These are phyloP conservation scores for Neoboletus subvelutipes DNA, from an alignment of 768 basidiomycete genomes.

Conservation along the genomic window DNA sequence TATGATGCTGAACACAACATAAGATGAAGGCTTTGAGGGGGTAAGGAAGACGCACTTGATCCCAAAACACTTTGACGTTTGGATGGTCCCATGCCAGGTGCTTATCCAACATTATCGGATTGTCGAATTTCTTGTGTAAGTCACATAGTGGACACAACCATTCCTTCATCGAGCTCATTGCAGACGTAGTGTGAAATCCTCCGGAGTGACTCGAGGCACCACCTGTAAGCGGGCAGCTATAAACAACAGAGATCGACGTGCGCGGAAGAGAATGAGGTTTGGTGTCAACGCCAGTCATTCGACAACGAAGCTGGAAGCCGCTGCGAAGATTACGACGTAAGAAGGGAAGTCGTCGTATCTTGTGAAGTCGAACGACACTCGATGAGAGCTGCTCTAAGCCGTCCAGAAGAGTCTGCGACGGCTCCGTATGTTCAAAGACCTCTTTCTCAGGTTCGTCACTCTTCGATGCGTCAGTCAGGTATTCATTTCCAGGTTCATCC, in stretches of 20 bases:
- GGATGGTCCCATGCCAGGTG: constrained; percentile 53
- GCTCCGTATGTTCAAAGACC: constrained; percentile 10
- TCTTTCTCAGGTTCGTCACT: constrained; percentile 7
- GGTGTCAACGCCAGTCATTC: constrained; percentile 35
- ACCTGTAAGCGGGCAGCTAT: constrained; percentile 13
- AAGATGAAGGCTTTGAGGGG: not conserved
- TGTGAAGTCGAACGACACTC: constrained; percentile 37
- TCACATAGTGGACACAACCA: constrained; percentile 60
- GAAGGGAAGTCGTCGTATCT: constrained; percentile 50
- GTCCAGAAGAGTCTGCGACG: constrained; percentile 36
- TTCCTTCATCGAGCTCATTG: constrained; percentile 29
- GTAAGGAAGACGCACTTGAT: constrained; percentile 21
- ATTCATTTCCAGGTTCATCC: constrained; percentile 1
- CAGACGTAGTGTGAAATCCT: constrained; percentile 8
- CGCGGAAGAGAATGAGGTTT: constrained; percentile 18
- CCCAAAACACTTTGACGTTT: constrained; percentile 41
- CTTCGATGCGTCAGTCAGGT: constrained; percentile 9
- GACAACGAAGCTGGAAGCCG: constrained; percentile 50
- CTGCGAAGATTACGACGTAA: constrained; percentile 48
- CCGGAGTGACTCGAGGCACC: constrained; percentile 6
- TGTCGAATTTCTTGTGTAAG: constrained; percentile 42
- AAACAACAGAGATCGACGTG: constrained; percentile 26
- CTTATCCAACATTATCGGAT: constrained; percentile 41
- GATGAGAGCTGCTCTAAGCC: constrained; percentile 36
- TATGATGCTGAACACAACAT: constrained; percentile 12